These are phyloP conservation scores for Dendrocalamus sinicus DNA, from an alignment of 176 grass and related monocot species.

Conservation along the genomic window DNA sequence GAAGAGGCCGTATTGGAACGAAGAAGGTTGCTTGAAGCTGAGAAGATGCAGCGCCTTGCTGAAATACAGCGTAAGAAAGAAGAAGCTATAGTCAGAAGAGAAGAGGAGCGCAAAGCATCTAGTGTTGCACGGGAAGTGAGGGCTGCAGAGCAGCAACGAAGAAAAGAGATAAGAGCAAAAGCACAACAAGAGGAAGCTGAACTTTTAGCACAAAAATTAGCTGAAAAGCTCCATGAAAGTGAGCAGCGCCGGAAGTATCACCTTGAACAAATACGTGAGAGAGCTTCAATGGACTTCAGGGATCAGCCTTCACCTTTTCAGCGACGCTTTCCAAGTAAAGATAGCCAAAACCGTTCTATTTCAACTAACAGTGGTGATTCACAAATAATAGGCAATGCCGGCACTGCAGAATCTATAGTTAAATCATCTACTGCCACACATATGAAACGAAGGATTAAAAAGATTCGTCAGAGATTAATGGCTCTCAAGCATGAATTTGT, in stretches of 20 bases:
- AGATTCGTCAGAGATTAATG: constrained; percentile 96
- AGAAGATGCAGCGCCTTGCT: constrained; percentile 95
- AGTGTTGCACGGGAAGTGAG: constrained; percentile 92
- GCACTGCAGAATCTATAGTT: constrained; percentile 58
- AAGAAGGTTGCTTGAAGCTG: constrained; percentile 93
- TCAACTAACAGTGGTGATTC: constrained; percentile 71
- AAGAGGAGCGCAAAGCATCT: constrained; percentile 98
- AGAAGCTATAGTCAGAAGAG: constrained; percentile 94
- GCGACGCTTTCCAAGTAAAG: constrained; percentile 87
- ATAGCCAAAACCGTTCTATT: constrained; percentile 66
- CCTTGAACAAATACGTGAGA: constrained; percentile 98
- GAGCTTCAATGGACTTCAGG: constrained; percentile 99
- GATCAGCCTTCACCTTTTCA: constrained; percentile 97
- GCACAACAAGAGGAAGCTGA: constrained; percentile 95
- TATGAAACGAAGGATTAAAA: constrained; percentile 91
- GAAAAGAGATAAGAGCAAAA: constrained; percentile 98
- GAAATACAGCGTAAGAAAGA: constrained; percentile 98
- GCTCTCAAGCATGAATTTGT: constrained; percentile 96
- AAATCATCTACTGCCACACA: constrained; percentile 65
- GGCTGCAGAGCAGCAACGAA: constrained; percentile 83
- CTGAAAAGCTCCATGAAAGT: constrained; percentile 96
- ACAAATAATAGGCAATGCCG: constrained; percentile 52
- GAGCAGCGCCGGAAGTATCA: constrained; percentile 97
- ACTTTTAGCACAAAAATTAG: constrained; percentile 91
- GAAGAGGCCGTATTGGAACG: constrained; percentile 98